phyloP scores from a whole-genome alignment of 768 basidiomycete genomes.

The Phylloporus sp. region DNA sequence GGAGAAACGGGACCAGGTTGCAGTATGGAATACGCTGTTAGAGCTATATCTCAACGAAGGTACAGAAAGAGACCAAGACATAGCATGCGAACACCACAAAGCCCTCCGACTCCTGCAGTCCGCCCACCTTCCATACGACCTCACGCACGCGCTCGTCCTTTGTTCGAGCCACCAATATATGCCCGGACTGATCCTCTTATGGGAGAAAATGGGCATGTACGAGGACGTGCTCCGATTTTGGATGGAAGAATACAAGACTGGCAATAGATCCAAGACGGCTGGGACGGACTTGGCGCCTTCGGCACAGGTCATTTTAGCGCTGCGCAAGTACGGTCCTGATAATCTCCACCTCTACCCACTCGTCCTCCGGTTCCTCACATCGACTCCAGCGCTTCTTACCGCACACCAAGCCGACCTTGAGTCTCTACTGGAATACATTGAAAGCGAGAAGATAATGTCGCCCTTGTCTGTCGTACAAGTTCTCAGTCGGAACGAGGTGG shows the following conservation, averaged over 20 bases:
- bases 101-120: constrained; percentile 70
- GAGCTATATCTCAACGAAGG: constrained; percentile 78
- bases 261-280: constrained; percentile 13
- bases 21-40: constrained; percentile 93
- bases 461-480: constrained; percentile 89
- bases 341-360: constrained; percentile 81
- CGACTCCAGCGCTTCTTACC: constrained; percentile 66
- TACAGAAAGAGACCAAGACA: constrained; percentile 21
- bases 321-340: constrained; percentile 68
- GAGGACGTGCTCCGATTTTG: constrained; percentile 92
- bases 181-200: constrained; percentile 80
- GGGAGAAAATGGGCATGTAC: constrained; percentile 94
- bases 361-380: constrained; percentile 86
- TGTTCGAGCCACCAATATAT: constrained; percentile 85
- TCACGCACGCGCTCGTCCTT: constrained; percentile 89
- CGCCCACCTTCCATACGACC: constrained; percentile 69
- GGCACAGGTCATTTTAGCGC: constrained; percentile 60
- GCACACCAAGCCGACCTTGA: constrained; percentile 70
- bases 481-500: constrained; percentile 81
- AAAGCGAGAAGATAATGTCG: constrained; percentile 78
- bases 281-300: constrained; percentile 29
- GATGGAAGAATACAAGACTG: constrained; percentile 63
- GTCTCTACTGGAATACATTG: constrained; percentile 70
- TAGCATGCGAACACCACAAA: constrained; percentile 40
- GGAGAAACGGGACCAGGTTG: constrained; percentile 67